Conservation (phyloP, 2,329 filamentous ascomycete species). For the Colletotrichum coccodes region DNA sequence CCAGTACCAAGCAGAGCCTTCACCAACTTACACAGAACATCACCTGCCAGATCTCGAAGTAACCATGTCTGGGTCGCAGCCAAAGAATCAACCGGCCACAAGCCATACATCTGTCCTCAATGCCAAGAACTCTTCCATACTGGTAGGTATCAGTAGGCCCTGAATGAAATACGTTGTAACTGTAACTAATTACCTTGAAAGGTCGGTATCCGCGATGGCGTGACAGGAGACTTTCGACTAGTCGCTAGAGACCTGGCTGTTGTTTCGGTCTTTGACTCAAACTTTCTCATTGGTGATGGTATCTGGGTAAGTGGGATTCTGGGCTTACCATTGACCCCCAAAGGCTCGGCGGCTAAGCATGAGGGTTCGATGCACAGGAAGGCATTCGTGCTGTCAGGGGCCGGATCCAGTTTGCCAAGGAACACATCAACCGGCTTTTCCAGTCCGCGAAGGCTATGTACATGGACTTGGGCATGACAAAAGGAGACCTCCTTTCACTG, state of each 20-base stretch:
- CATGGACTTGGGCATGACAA: constrained; percentile 41
- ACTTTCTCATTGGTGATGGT: constrained; percentile 41
- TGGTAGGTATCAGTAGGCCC: constrained; percentile 24
- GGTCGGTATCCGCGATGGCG: constrained; percentile 41
- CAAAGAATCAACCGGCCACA: constrained; percentile 14
- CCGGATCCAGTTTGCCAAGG: constrained; percentile 39
- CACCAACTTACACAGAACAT: background rate
- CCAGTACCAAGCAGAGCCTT: background rate
- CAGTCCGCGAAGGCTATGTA: constrained; percentile 43
- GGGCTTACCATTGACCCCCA: no score
- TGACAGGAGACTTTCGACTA: constrained; percentile 37
- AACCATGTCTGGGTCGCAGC: constrained; percentile 13
- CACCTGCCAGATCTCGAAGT: background rate
- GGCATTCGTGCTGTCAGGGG: constrained; percentile 39
- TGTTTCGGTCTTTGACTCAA: constrained; percentile 42
- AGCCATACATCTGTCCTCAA: constrained; percentile 38
- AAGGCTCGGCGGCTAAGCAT: background rate
- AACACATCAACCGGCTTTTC: constrained; percentile 41
- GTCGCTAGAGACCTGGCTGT: constrained; percentile 36
- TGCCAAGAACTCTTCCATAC: constrained; percentile 37
- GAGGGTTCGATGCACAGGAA: constrained; percentile 30
- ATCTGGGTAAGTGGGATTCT: constrained; percentile 36
- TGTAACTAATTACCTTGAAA: background rate
- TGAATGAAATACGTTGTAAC: background rate
- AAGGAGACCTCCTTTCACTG: constrained; percentile 37